phyloP scores from a whole-genome alignment of 208 protist genomes.

The Endotrypanum monterogeii region DNA sequence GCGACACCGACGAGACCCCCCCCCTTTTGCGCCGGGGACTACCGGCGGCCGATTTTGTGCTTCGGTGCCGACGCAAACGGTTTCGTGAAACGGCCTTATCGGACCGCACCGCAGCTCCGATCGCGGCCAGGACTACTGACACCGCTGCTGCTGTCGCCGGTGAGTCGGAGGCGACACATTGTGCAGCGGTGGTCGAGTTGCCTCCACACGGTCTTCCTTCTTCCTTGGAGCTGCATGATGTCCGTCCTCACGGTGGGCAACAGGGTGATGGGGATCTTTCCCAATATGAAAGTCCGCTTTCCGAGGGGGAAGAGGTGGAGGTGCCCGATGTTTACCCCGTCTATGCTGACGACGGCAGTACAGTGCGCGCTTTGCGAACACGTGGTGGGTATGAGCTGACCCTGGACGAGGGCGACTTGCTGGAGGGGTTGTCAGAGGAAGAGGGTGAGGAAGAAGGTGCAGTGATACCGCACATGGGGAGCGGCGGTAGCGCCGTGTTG shows the following conservation, averaged over 20 bases:
- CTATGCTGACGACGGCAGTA: constrained; percentile 43
- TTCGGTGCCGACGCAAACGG: constrained; percentile 30
- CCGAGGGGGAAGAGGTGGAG: constrained; percentile 21
- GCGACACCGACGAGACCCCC: constrained; percentile 1
- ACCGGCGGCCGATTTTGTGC: constrained; percentile 21
- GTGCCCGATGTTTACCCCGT: constrained; percentile 34
- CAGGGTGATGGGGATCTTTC: background rate
- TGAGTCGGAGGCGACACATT: background rate
- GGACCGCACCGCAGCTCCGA: background rate
- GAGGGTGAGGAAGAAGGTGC: constrained; percentile 17
- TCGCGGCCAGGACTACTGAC: background rate
- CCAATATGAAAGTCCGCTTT: background rate
- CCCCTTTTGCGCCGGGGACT: constrained; percentile 25
- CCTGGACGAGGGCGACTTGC: constrained; percentile 63
- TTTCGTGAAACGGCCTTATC: constrained; percentile 12
- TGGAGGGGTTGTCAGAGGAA: constrained; percentile 21
- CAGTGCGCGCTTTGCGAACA: constrained; percentile 51
- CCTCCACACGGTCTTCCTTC: background rate
- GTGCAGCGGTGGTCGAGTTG: background rate
- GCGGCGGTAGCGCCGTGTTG: constrained; percentile 5
- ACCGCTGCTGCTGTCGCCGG: background rate
- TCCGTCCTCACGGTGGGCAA: background rate
- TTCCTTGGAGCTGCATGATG: constrained; percentile 1
- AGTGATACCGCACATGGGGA: constrained; percentile 29
- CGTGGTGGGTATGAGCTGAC: constrained; percentile 70